Percentiles rank a stretch among this genome's conserved stretches.
These are phyloP conservation scores for Colletotrichum sansevieriae DNA, from an alignment of 2,329 filamentous ascomycete genomes.

Conservation along the genomic window DNA sequence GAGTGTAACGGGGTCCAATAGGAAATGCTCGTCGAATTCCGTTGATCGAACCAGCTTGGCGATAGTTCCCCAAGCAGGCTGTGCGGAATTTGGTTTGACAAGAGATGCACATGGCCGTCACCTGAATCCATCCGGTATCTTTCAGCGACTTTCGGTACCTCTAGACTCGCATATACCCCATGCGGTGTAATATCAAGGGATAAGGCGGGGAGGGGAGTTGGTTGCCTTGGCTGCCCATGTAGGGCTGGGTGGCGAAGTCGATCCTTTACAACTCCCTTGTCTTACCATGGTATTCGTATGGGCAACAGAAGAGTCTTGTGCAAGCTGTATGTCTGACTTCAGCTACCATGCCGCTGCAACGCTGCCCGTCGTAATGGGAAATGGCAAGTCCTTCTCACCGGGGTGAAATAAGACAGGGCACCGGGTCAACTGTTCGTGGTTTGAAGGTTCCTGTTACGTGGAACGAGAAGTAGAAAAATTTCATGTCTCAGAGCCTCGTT, in stretches of 20 bases:
- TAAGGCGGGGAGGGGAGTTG: not conserved
- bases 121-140: conserved; percentile 26
- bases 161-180: conserved; percentile 17
- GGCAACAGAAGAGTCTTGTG: not conserved
- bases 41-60: not conserved
- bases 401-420: not conserved
- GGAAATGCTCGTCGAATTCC: not conserved
- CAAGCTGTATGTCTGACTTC: not conserved
- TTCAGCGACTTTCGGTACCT: conserved; percentile 1
- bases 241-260: conserved; percentile 29
- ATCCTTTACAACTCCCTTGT: conserved; percentile 24
- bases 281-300: not conserved
- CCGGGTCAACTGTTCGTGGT: not conserved
- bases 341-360: not conserved
- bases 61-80: not conserved
- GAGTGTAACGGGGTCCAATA: not conserved
- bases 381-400: not conserved
- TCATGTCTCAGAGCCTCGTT: conserved; percentile 15
- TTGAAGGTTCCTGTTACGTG: not conserved
- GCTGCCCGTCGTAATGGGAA: not conserved
- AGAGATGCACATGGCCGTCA: conserved; percentile 26
- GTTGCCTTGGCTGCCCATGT: conserved; percentile 1
- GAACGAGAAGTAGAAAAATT: not conserved
- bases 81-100: not conserved
- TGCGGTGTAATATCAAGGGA: conserved; percentile 6